Evolutionary conservation across 2,329 filamentous ascomycete species (phyloP), one percentile per base, ranked within the genome.

Genomic region (Huntiella abstrusa): DNA sequence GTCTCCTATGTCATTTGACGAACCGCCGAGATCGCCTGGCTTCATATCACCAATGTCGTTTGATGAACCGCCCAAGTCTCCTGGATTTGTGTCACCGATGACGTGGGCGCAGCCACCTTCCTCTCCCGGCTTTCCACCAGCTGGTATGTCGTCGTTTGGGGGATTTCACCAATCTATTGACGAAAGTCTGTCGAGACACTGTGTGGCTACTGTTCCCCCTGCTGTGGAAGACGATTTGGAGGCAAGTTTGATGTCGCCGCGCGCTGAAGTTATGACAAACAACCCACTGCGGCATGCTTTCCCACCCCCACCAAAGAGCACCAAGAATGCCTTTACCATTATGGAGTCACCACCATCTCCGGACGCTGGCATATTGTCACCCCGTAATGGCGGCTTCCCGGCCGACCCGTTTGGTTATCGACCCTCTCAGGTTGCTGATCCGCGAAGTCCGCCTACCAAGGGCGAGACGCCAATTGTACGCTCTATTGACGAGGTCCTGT

Each of bases 401-500:
- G 62, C 69, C 19, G 67, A 75, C 51, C 64, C 68, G 0, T 68
- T 71, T 48, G 34, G 28, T 12, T 66, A 64, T 39, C 64, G 67
- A 34, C 71, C 70, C 8, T 54, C 63, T 2, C 67, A 71, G 51
- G 61, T 66, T 8, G 67, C 66, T 11, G 80, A 87, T 56, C 83
- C 83, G 11, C 66, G 83, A 54, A 86, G 81, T 57, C 82, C 82
- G 12, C 78, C 80, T 0, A 82, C 79, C 10, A 75, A 73, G 55
- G 81, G 82, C 35, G 79, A 81, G 58, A 76, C 75, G 49, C 80
- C 82, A 3, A 86, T 88, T 51, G 75, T 77, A 44, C 69, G 82
- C 48, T 86, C 79, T 49, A 88, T 88, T 55, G 79, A 83, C 58
- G 81, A 86, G 55, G 66, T 85, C 44, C 65, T 87, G 60, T 86